A percentile compares a stretch with the other conserved stretches of the same genome.
Conservation (phyloP, 805 yeast species). For the Kluyveromyces aestuarii region DNA sequence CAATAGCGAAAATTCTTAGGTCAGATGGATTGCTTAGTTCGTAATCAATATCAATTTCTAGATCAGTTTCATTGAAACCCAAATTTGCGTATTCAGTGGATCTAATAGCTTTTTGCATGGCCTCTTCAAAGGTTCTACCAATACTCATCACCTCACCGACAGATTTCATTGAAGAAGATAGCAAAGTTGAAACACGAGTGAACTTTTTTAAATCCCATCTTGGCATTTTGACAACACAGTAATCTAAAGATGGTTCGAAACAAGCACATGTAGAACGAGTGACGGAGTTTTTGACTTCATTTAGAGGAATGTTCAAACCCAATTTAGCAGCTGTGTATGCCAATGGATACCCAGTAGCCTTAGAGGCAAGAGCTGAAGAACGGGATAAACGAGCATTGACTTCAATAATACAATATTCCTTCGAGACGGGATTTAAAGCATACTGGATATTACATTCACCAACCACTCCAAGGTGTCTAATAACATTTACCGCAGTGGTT, state of each 20-base stretch:
- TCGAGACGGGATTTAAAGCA: conserved; percentile 86
- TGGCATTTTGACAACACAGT: conserved; percentile 95
- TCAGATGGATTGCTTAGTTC: conserved; percentile 97
- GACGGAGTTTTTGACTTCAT: conserved; percentile 86
- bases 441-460: conserved; percentile 99
- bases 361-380: conserved; percentile 97
- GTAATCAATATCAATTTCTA: conserved; percentile 85
- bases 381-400: conserved; percentile 96
- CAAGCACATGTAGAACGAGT: conserved; percentile 92
- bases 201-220: conserved; percentile 98
- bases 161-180: conserved; percentile 93
- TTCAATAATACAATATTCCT: conserved; percentile 94
- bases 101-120: conserved; percentile 94
- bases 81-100: conserved; percentile 85
- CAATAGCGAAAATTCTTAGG: conserved; percentile 91
- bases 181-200: conserved; percentile 78
- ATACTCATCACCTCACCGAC: conserved; percentile 99
- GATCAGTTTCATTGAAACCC: conserved; percentile 83
- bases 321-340: conserved; percentile 97
- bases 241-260: conserved; percentile 95
- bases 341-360: conserved; percentile 97
- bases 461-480: conserved; percentile 95
- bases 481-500: conserved; percentile 94
- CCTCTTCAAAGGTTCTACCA: conserved; percentile 96
- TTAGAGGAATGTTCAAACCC: conserved; percentile 85